phyloP scores from a whole-genome alignment of 2,329 filamentous ascomycete species.

The Aspergillus vadensis region DNA sequence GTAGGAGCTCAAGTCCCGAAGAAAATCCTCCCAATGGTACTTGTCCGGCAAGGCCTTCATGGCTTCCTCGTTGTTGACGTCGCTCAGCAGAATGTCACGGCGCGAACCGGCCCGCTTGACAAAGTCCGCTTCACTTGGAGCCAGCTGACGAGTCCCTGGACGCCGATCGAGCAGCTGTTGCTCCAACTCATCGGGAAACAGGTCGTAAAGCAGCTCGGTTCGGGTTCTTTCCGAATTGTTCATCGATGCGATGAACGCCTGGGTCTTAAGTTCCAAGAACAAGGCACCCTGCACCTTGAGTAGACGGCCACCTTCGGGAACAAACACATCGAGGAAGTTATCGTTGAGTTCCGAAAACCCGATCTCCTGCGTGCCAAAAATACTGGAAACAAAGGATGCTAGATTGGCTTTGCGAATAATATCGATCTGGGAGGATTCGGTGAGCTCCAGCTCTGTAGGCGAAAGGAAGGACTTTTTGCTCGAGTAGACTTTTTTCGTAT shows the following conservation, averaged over 20 bases:
- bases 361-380: constrained; percentile 66
- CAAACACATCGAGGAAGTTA: constrained; percentile 65
- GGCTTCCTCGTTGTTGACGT: constrained; percentile 54
- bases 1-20: constrained; percentile 60
- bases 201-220: constrained; percentile 59
- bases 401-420: constrained; percentile 66
- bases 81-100: constrained; percentile 58
- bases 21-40: constrained; percentile 66
- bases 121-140: constrained; percentile 63
- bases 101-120: constrained; percentile 57
- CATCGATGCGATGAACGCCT: constrained; percentile 65
- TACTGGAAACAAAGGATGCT: constrained; percentile 64
- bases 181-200: constrained; percentile 62
- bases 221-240: constrained; percentile 58
- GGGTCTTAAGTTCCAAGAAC: constrained; percentile 67
- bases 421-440: constrained; percentile 56
- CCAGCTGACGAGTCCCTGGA: constrained; percentile 56
- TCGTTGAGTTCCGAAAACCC: constrained; percentile 66
- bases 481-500: constrained; percentile 64
- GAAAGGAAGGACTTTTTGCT: constrained; percentile 59
- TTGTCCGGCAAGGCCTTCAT: constrained; percentile 57
- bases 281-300: constrained; percentile 62
- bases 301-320: constrained; percentile 59
- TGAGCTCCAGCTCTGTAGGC: constrained; percentile 54
- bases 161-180: constrained; percentile 57